These are phyloP conservation scores for Pseudocercospora pini-densiflorae DNA, from an alignment of 2,329 filamentous ascomycete genomes.

Conservation along the genomic window DNA sequence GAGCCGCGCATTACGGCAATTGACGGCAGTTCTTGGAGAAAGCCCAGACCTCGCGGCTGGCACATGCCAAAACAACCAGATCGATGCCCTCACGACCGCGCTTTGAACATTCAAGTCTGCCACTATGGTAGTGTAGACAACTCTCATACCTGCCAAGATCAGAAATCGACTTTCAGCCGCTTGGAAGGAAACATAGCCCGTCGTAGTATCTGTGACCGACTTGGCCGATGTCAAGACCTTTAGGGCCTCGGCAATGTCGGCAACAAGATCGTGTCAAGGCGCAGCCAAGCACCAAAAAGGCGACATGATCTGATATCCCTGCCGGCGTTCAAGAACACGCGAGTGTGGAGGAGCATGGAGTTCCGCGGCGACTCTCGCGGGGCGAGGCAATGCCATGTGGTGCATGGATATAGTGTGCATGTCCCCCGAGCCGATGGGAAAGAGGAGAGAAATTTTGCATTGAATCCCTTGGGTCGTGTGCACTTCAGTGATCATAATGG, in stretches of 20 bases:
- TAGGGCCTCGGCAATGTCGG: conserved; percentile 16
- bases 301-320: conserved; percentile 15
- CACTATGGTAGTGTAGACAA: too few species aligned
- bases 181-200: too few species aligned
- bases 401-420: conserved; percentile 8
- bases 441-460: conserved; percentile 15
- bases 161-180: too few species aligned
- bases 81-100: too few species aligned
- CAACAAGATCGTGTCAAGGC: conserved; percentile 8
- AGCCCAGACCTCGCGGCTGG: too few species aligned
- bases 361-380: conserved; percentile 15
- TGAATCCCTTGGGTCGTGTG: too few species aligned
- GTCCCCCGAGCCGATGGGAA: neutral
- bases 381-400: conserved; percentile 14
- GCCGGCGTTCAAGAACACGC: conserved; percentile 16
- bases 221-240: neutral
- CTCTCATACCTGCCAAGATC: too few species aligned
- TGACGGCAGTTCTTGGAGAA: neutral
- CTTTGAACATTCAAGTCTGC: too few species aligned
- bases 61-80: too few species aligned
- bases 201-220: neutral
- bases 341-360: conserved; percentile 26
- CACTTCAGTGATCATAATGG: conserved; percentile 36
- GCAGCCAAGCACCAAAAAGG: conserved; percentile 18
- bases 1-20: neutral